Percentiles rank a stretch among this genome's conserved stretches.
phyloP scores from a whole-genome alignment of 805 yeast genomes.

The Ogataea populi-albae region DNA sequence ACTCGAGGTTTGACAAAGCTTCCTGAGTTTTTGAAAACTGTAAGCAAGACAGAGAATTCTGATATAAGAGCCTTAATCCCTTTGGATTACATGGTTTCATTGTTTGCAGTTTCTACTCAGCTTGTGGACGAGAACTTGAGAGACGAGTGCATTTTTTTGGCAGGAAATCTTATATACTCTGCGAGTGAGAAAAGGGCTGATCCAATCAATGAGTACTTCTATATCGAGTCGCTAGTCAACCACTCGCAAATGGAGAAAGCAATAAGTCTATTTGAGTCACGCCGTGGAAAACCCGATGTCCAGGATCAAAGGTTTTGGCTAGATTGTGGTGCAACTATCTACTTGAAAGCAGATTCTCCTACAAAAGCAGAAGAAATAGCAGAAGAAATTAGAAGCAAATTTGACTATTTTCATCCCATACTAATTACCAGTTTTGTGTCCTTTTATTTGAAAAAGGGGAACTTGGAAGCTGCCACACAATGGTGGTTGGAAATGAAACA shows the following conservation, averaged over 20 bases:
- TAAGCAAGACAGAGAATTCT: slow-evolving; percentile 17
- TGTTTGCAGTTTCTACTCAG: slow-evolving; percentile 41
- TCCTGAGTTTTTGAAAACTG: slow-evolving; percentile 23
- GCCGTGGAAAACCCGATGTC: slow-evolving; percentile 34
- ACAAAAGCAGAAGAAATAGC: slow-evolving; percentile 37
- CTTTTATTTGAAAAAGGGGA: slow-evolving; percentile 28
- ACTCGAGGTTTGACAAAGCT: slow-evolving; percentile 23
- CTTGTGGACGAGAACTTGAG: slow-evolving; percentile 33
- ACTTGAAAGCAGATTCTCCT: slow-evolving; percentile 34
- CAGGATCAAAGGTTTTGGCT: slow-evolving; percentile 48
- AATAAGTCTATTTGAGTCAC: slow-evolving; percentile 33
- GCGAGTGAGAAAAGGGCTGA: slow-evolving; percentile 44
- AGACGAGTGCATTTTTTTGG: slow-evolving; percentile 34
- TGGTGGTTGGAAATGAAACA: slow-evolving; percentile 33
- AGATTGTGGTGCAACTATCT: slow-evolving; percentile 45
- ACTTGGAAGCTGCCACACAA: slow-evolving; percentile 27
- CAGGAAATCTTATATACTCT: slow-evolving; percentile 44
- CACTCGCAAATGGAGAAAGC: slow-evolving; percentile 37
- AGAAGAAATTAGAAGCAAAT: slow-evolving; percentile 25
- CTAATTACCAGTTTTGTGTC: slow-evolving; percentile 35
- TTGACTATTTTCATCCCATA: slow-evolving; percentile 37
- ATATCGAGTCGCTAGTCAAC: slow-evolving; percentile 42
- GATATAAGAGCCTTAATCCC: slow-evolving; percentile 26
- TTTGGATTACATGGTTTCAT: slow-evolving; percentile 34
- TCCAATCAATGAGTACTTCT: slow-evolving; percentile 49